Evolutionary conservation across 1,284 basidiomycete genomes (phyloP).

Genomic region (Cryptococcus sp.): DNA sequence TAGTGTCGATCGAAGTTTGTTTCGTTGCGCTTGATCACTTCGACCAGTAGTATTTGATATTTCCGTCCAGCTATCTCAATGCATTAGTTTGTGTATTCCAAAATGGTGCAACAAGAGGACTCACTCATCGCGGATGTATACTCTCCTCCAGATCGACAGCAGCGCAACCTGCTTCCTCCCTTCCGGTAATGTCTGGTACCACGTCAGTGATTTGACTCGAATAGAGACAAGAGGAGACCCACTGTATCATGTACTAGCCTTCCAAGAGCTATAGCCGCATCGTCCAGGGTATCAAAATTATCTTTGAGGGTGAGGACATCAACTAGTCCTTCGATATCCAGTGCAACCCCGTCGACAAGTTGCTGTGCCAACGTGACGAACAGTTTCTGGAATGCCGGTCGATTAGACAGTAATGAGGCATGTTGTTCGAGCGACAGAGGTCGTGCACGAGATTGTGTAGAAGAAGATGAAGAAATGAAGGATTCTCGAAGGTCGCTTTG

Average conservation of each 20-base stretch:
- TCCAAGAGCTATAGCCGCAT: conserved; percentile 56
- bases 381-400: conserved; percentile 33
- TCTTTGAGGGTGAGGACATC: conserved; percentile 59
- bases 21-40: conserved; percentile 45
- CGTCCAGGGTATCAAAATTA: conserved; percentile 45
- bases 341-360: conserved; percentile 47
- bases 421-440: conserved; percentile 14
- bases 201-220: background rate
- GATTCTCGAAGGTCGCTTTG: conserved; percentile 52
- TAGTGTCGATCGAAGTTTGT: conserved; percentile 29
- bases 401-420: conserved; percentile 14
- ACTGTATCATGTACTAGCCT: conserved; percentile 53
- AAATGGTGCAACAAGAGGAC: conserved; percentile 34
- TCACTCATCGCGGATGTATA: conserved; percentile 85
- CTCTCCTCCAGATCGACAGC: conserved; percentile 76
- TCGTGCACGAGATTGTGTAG: background rate
- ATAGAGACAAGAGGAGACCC: conserved; percentile 7
- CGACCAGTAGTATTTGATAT: conserved; percentile 44
- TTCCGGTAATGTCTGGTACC: conserved; percentile 64
- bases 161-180: conserved; percentile 68
- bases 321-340: conserved; percentile 56
- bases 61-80: conserved; percentile 35
- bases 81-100: background rate
- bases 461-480: conserved; percentile 17
- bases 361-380: conserved; percentile 30